Percentiles rank a stretch among this genome's conserved stretches.
These are phyloP conservation scores for Veloboletus limbatus DNA, from an alignment of 1,284 basidiomycete genomes.

Conservation along the genomic window DNA sequence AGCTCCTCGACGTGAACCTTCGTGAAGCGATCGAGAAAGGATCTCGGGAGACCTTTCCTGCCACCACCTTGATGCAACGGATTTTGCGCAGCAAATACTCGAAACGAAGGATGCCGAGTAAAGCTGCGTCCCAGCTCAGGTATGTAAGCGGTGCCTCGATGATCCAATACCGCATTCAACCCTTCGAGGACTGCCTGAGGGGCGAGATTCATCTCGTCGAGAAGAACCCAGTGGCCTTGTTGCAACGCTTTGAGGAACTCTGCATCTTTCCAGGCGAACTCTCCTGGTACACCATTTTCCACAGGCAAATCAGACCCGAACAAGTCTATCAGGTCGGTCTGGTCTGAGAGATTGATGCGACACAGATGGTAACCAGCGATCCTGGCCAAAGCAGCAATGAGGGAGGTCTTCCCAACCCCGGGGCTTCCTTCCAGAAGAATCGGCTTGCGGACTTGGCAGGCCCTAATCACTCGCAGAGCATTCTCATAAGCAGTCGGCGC, in stretches of 20 bases:
- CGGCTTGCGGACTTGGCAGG: conserved; percentile 88
- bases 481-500: conserved; percentile 91
- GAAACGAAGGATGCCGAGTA: conserved; percentile 84
- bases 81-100: conserved; percentile 98
- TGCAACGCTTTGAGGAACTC: conserved; percentile 94
- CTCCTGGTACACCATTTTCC: conserved; percentile 87
- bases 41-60: conserved; percentile 95
- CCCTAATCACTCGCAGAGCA: conserved; percentile 86
- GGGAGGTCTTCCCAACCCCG: conserved; percentile 98
- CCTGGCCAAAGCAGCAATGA: conserved; percentile 86
- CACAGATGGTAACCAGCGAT: conserved; percentile 78
- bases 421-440: conserved; percentile 97
- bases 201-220: conserved; percentile 99
- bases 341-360: conserved; percentile 98
- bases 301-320: conserved; percentile 97
- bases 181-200: conserved; percentile 97
- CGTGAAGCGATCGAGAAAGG: conserved; percentile 97
- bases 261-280: conserved; percentile 97
- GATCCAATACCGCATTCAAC: conserved; percentile 94
- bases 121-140: conserved; percentile 95
- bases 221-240: conserved; percentile 92
- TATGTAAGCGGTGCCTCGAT: conserved; percentile 93
- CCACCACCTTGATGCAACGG: conserved; percentile 96
- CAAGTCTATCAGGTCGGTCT: conserved; percentile 95
- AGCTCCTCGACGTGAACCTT: conserved; percentile 95